Evolutionary conservation across 164 flowering plant species (phyloP).

Genomic region (Umbellularia californica): DNA sequence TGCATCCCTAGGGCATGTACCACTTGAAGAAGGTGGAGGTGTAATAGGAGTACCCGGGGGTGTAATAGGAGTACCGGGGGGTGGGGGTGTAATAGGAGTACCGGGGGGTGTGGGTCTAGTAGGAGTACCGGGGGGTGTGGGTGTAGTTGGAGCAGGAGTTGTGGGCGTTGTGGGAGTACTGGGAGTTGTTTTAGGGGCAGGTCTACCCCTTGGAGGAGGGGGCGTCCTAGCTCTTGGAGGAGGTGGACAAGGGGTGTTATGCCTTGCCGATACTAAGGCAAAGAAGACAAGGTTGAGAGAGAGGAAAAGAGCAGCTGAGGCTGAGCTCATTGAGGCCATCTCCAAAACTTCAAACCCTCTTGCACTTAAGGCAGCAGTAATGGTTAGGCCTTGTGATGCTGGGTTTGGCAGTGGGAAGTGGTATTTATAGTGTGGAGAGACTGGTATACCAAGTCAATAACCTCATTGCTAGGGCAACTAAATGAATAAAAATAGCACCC

Average conservation of each 20-base stretch:
- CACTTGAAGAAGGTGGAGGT: not conserved
- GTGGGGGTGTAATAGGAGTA: not conserved
- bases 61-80: slow-evolving; percentile 1
- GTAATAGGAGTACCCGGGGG: not conserved
- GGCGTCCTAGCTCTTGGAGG: not conserved
- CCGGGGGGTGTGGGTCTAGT: too few relatives aligned
- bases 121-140: too few relatives aligned
- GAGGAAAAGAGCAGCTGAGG: slow-evolving; percentile 35
- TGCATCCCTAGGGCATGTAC: slow-evolving; percentile 58
- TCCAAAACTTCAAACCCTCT: not conserved
- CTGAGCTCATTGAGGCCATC: slow-evolving; percentile 44
- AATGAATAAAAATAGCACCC: too few relatives aligned
- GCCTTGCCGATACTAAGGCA: slow-evolving; percentile 41
- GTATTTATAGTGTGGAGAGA: too few relatives aligned
- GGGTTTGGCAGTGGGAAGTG: too few relatives aligned
- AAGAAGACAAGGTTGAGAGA: slow-evolving; percentile 57
- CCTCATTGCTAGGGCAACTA: too few relatives aligned
- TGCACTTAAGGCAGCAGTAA: not conserved
- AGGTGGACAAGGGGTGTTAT: slow-evolving; percentile 27
- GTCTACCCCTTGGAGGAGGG: not conserved
- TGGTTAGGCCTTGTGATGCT: too few relatives aligned
- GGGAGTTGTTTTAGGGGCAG: not conserved
- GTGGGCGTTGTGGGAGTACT: not conserved
- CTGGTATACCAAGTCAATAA: too few relatives aligned
- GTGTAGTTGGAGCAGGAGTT: too few relatives aligned